Conservation (phyloP, 2,329 filamentous ascomycete species). For the Helminthosporium solani region DNA sequence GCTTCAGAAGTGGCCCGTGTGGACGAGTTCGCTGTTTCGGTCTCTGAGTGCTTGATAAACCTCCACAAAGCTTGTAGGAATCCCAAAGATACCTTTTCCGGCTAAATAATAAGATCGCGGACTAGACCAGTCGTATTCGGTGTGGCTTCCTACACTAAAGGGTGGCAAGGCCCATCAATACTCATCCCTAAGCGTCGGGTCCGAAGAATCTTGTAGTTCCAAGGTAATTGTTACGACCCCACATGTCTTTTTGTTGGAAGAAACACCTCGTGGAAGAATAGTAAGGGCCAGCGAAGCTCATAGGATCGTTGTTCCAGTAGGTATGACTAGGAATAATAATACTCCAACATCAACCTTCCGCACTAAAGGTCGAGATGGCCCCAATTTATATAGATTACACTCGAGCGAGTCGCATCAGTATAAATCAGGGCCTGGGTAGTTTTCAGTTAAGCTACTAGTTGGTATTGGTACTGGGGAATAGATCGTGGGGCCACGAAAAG, state of each 20-base stretch:
- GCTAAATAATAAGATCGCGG: background rate
- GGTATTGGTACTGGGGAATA: background rate
- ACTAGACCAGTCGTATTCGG: background rate
- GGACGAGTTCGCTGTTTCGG: background rate
- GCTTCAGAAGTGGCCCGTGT: background rate
- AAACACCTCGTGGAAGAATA: background rate
- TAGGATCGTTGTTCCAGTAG: background rate
- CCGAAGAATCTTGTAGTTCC: no score
- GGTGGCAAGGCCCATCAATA: no score
- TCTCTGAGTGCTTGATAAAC: background rate
- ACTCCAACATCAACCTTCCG: background rate
- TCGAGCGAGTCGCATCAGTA: background rate
- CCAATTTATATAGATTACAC: background rate
- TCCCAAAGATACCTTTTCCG: background rate
- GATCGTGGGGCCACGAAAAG: conserved; percentile 6
- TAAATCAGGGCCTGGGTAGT: background rate
- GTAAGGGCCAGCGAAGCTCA: background rate
- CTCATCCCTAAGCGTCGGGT: no score
- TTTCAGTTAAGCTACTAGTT: background rate
- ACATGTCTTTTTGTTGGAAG: background rate
- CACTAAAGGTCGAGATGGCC: background rate
- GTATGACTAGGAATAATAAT: background rate
- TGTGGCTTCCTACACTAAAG: no score
- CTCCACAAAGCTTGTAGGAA: background rate
- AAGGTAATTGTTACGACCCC: background rate